A percentile compares a stretch with the other conserved stretches of the same genome.
Evolutionary conservation across 305 asterid species (phyloP).

Genomic region (Solanum hybrid): DNA sequence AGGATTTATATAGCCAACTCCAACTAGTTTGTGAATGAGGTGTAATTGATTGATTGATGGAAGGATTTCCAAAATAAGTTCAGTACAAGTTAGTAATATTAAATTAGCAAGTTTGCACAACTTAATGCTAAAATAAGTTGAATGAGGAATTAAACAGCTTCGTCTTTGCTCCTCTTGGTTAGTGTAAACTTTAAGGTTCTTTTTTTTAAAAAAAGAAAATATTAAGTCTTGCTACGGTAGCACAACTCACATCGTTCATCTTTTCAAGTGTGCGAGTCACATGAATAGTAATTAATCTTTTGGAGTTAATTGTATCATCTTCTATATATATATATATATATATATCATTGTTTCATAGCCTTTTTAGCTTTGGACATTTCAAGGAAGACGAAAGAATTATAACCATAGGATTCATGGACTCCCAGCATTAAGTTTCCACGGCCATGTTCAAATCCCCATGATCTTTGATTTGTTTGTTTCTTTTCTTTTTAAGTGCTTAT

Average conservation of each 20-base stretch:
- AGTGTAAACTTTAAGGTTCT: neutral
- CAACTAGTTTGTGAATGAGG: neutral
- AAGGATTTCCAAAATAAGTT: neutral
- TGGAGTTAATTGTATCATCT: neutral
- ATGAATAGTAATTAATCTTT: neutral
- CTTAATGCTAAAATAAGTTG: neutral
- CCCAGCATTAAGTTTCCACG: neutral
- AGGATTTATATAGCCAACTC: neutral
- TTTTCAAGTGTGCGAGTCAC: neutral
- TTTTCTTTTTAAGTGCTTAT: neutral
- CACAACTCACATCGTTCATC: neutral
- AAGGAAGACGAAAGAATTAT: neutral
- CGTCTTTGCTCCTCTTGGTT: neutral
- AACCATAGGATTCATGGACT: neutral
- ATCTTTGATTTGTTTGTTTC: neutral
- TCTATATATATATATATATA: neutral
- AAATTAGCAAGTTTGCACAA: neutral
- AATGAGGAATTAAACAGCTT: neutral
- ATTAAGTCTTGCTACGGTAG: neutral
- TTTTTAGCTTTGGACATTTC: neutral
- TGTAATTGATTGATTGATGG: neutral
- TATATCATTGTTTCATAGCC: neutral
- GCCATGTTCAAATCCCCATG: neutral
- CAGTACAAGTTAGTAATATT: neutral
- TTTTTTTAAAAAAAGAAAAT: neutral